Conservation (phyloP, 208 protist genomes). For the Entamoeba moshkovskii region DNA sequence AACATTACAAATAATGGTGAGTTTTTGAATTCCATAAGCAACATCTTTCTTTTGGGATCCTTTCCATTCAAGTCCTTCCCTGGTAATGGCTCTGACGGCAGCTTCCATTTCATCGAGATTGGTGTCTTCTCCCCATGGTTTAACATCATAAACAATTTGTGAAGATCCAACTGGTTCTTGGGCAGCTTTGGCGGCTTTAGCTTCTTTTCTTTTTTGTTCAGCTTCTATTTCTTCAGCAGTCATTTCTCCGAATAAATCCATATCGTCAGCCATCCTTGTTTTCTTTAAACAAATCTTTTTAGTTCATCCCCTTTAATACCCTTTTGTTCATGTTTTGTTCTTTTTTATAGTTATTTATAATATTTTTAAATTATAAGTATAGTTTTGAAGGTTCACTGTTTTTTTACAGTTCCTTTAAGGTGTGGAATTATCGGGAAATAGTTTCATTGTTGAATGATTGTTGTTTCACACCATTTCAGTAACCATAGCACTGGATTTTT, state of each 20-base stretch:
- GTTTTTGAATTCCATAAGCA: not conserved
- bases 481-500: too few species aligned
- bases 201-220: not conserved
- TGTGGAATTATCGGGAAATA: too few species aligned
- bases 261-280: slow-evolving; percentile 8
- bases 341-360: too few species aligned
- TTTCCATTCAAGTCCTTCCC: not conserved
- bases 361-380: too few species aligned
- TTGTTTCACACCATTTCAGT: too few species aligned
- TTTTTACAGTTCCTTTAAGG: too few species aligned
- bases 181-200: not conserved
- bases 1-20: not conserved
- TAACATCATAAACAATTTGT: not conserved
- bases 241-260: not conserved
- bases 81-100: not conserved
- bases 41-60: not conserved
- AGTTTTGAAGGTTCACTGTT: too few species aligned
- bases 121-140: not conserved
- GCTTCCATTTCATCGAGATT: not conserved
- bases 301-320: too few species aligned
- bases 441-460: too few species aligned
- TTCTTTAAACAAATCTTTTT: too few species aligned
- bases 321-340: too few species aligned
- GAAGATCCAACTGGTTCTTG: not conserved
- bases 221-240: not conserved